Evolutionary conservation across 208 protist genomes (phyloP).

Genomic region (Leishmania braziliensis): DNA sequence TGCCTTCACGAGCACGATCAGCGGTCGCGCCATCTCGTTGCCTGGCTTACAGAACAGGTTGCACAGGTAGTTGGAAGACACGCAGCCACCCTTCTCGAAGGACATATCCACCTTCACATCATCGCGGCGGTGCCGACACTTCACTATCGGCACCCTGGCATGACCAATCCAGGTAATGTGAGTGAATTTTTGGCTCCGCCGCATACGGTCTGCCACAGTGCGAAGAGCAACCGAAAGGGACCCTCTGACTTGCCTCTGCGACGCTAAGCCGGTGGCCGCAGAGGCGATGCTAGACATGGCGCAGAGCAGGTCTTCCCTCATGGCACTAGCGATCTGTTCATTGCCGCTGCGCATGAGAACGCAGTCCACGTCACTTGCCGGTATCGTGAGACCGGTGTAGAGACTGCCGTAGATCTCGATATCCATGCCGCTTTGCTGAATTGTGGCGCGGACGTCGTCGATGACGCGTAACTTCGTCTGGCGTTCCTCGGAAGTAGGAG

Average conservation of each 20-base stretch:
- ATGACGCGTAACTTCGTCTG: slow-evolving; percentile 44
- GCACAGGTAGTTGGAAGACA: slow-evolving; percentile 73
- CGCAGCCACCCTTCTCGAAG: slow-evolving; percentile 65
- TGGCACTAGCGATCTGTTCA: neutral
- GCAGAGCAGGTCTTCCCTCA: slow-evolving; percentile 10
- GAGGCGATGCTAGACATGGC: slow-evolving; percentile 21
- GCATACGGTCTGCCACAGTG: slow-evolving; percentile 51
- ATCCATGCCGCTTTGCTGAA: slow-evolving; percentile 39
- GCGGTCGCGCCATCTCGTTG: slow-evolving; percentile 67
- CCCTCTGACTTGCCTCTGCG: slow-evolving; percentile 18
- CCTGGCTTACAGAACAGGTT: slow-evolving; percentile 56
- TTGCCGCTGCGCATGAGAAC: slow-evolving; percentile 43
- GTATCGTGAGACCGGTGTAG: slow-evolving; percentile 68
- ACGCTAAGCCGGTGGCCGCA: slow-evolving; percentile 1
- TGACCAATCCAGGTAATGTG: slow-evolving; percentile 51
- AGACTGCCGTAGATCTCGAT: slow-evolving; percentile 81
- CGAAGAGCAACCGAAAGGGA: slow-evolving; percentile 37
- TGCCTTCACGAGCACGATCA: slow-evolving; percentile 82
- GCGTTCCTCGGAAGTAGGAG: slow-evolving; percentile 36
- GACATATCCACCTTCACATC: slow-evolving; percentile 72
- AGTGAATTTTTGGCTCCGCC: slow-evolving; percentile 35
- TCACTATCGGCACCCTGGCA: slow-evolving; percentile 85
- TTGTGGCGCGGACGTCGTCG: slow-evolving; percentile 34
- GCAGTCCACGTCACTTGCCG: slow-evolving; percentile 86
- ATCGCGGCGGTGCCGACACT: slow-evolving; percentile 52